These are phyloP conservation scores for Fusarium sp. DNA, from an alignment of 2,329 filamentous ascomycete species.

Conservation along the genomic window DNA sequence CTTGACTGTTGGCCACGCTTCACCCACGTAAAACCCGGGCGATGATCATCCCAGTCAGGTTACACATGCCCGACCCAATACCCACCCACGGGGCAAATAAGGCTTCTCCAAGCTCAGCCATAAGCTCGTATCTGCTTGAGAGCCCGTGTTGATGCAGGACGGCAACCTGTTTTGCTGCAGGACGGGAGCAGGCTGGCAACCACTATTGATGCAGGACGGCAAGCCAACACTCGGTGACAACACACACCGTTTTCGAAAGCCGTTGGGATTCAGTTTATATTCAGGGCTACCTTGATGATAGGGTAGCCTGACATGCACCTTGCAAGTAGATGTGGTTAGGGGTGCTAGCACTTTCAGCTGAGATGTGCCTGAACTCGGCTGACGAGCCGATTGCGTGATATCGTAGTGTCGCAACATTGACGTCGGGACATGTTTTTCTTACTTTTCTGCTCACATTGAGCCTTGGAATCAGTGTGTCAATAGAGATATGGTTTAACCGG, in stretches of 20 bases:
- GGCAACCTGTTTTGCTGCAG: conserved; percentile 35
- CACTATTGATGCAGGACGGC: background rate
- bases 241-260: background rate
- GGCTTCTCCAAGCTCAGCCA: conserved; percentile 22
- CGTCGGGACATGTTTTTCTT: background rate
- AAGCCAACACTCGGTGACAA: background rate
- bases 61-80: background rate
- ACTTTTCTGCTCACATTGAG: background rate
- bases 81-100: conserved; percentile 3
- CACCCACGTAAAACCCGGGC: background rate
- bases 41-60: background rate
- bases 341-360: background rate
- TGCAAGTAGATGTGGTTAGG: background rate
- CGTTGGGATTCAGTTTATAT: background rate
- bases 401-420: background rate
- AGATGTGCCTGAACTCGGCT: background rate
- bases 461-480: background rate
- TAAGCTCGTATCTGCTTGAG: conserved; percentile 35
- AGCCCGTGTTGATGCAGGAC: conserved; percentile 31
- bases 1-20: conserved; percentile 1
- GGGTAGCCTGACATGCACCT: background rate
- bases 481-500: background rate
- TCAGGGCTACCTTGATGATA: background rate
- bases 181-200: background rate
- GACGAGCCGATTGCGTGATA: conserved; percentile 1